A percentile compares a stretch with the other conserved stretches of the same genome.
Evolutionary conservation across 305 asterid species (phyloP).

Genomic region (Fraxinus sp.): DNA sequence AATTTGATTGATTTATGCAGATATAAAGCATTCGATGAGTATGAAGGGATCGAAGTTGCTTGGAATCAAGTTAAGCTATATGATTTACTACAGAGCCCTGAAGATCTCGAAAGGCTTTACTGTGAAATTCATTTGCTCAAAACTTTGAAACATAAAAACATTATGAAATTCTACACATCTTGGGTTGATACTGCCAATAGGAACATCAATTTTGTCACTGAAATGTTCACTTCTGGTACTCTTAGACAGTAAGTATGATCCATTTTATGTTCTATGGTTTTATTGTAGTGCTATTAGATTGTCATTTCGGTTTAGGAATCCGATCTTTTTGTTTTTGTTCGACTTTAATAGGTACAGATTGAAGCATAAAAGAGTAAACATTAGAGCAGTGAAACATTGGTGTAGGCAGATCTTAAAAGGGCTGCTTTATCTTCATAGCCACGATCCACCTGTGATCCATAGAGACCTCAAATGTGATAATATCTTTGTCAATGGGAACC

Average conservation of each 20-base stretch:
- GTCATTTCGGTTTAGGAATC: neutral
- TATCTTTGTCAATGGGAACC: slow-evolving; percentile 4
- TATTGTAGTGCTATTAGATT: neutral
- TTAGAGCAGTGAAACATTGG: slow-evolving; percentile 85
- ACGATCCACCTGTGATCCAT: slow-evolving; percentile 28
- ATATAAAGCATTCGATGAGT: slow-evolving; percentile 89
- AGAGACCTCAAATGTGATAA: slow-evolving; percentile 11
- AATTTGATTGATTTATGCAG: slow-evolving; percentile 32
- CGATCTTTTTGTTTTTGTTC: neutral
- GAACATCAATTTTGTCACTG: slow-evolving; percentile 93
- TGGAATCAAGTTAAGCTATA: slow-evolving; percentile 92
- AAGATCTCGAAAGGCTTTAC: slow-evolving; percentile 88
- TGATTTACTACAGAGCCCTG: slow-evolving; percentile 77
- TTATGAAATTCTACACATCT: slow-evolving; percentile 88
- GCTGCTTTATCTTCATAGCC: slow-evolving; percentile 76
- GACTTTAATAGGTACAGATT: slow-evolving; percentile 56
- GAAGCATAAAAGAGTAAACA: slow-evolving; percentile 71
- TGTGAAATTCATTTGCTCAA: slow-evolving; percentile 89
- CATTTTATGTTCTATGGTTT: neutral
- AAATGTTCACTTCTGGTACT: slow-evolving; percentile 96
- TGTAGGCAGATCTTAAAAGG: slow-evolving; percentile 81
- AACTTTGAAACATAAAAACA: slow-evolving; percentile 73
- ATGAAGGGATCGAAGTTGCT: slow-evolving; percentile 93
- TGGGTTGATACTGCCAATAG: slow-evolving; percentile 88
- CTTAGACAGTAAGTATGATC: slow-evolving; percentile 75